phyloP scores from a whole-genome alignment of 768 basidiomycete genomes.

The Tricholoma hemisulphureum region DNA sequence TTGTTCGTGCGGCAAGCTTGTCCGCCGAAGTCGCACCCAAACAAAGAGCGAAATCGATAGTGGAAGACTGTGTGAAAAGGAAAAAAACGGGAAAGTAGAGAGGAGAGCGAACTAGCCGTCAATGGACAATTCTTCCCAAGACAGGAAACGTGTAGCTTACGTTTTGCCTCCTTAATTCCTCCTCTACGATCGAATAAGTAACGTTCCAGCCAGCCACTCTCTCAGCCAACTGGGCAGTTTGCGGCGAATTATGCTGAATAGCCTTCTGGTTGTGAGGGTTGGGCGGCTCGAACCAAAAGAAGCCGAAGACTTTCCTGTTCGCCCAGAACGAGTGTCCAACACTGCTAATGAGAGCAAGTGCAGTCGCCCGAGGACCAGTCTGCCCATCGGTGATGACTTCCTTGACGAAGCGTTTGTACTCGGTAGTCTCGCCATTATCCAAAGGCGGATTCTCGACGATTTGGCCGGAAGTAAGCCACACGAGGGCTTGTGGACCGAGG shows the following conservation, averaged over 20 bases:
- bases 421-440: slow-evolving; percentile 92
- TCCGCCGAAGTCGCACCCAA: slow-evolving; percentile 87
- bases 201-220: slow-evolving; percentile 91
- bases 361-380: slow-evolving; percentile 88
- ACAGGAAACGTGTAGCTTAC: slow-evolving; percentile 49
- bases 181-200: slow-evolving; percentile 79
- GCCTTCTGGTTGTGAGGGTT: slow-evolving; percentile 53
- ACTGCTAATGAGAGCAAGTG: slow-evolving; percentile 83
- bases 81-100: slow-evolving; percentile 9
- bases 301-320: slow-evolving; percentile 65
- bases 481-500: slow-evolving; percentile 82
- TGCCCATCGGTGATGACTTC: slow-evolving; percentile 95
- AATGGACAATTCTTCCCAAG: slow-evolving; percentile 23
- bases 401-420: slow-evolving; percentile 93
- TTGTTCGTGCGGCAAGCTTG: slow-evolving; percentile 78
- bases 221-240: slow-evolving; percentile 85
- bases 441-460: slow-evolving; percentile 85
- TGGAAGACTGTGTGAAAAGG: slow-evolving; percentile 69
- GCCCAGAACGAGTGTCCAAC: slow-evolving; percentile 81
- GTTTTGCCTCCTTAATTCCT: slow-evolving; percentile 93
- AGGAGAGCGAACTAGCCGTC: slow-evolving; percentile 21
- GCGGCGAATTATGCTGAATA: slow-evolving; percentile 69
- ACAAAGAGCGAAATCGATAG: slow-evolving; percentile 94
- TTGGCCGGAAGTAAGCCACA: slow-evolving; percentile 91
- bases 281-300: slow-evolving; percentile 73